These are phyloP conservation scores for Solanum hybrid DNA, from an alignment of 305 asterid genomes.

Conservation along the genomic window DNA sequence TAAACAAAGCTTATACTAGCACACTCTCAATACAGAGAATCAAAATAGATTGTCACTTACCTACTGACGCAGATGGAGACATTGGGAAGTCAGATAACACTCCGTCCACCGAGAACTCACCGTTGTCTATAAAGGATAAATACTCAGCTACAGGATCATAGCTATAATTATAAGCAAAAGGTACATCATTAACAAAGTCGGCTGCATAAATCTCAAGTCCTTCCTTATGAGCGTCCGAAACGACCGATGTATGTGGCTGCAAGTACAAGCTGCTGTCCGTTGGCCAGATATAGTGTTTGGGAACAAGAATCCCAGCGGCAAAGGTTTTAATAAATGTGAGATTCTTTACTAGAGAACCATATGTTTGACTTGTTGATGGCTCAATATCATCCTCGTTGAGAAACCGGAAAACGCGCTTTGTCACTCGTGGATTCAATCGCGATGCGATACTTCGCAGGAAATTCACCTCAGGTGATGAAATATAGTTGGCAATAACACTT, in stretches of 20 bases:
- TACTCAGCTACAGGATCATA: slow-evolving; percentile 76
- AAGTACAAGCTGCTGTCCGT: slow-evolving; percentile 34
- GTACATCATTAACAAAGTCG: slow-evolving; percentile 46
- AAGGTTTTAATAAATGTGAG: slow-evolving; percentile 63
- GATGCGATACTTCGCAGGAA: slow-evolving; percentile 50
- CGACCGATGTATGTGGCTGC: slow-evolving; percentile 41
- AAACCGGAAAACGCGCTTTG: slow-evolving; percentile 66
- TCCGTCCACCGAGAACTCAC: slow-evolving; percentile 76
- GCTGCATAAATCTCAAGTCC: slow-evolving; percentile 79
- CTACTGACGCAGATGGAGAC: slow-evolving; percentile 60
- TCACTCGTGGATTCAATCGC: slow-evolving; percentile 33
- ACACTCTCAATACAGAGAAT: not conserved
- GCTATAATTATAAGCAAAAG: slow-evolving; percentile 49
- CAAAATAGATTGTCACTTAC: slow-evolving; percentile 28
- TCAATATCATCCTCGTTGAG: slow-evolving; percentile 37
- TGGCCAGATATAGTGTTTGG: slow-evolving; percentile 61
- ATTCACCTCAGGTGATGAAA: slow-evolving; percentile 86
- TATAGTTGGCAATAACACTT: slow-evolving; percentile 28
- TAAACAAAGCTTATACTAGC: not conserved
- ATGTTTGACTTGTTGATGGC: slow-evolving; percentile 68
- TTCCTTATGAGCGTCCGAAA: slow-evolving; percentile 58
- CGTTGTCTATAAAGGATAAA: slow-evolving; percentile 57
- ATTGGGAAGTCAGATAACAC: slow-evolving; percentile 73
- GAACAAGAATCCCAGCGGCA: slow-evolving; percentile 79
- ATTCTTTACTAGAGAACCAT: slow-evolving; percentile 48